Base-by-base conservation (phyloP, 140 eudicot species). In the Senecio squalidus region DNA sequence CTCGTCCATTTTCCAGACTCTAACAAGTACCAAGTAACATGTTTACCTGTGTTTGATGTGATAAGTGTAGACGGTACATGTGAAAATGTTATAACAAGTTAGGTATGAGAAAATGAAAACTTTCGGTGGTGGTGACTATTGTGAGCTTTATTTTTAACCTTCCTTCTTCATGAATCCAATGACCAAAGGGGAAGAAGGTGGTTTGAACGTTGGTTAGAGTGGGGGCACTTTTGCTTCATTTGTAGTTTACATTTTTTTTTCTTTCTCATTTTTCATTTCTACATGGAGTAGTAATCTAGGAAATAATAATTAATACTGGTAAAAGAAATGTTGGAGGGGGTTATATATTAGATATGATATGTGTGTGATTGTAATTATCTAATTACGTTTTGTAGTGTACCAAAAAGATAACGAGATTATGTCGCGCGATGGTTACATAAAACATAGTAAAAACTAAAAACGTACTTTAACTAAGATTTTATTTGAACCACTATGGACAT, bases 141-240 rank as follows among this genome's bases (percentile, higher is more conserved):
- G 62, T 68, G 72, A 62, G 58, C 64, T 38, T 26, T 41, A 28
- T 36, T 53, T 73, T 51, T 48, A 55, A 47, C 51, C 57, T 66
- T 48, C 47, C 75, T 73, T 48, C 51, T 55, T 50, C 74, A 17
- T 44, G 60, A 72, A 67, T 30, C 47, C 54, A 31, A 33, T 25
- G 45, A 47, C 25, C 36, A 56, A 44, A 30, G 29, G 48, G 29
- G 34, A 44, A 46, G 60, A 52, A 60, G 56, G 57, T 29, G 58
- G 67, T 70, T 60, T 41, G 57, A 61, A 62, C 58, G 59, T 76
- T 61, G 74, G 75, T 55, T 48, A 65, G 67, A 60, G 67, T 77
- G 78, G 81, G 75, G 72, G 69, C 62, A 14, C 33, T 28, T 74
- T 77, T 81, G 81, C 88, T 81, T 81, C 74, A 52, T 77, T 81